phyloP scores from a whole-genome alignment of 2,329 filamentous ascomycete species.

The Paecilomyces niveus region DNA sequence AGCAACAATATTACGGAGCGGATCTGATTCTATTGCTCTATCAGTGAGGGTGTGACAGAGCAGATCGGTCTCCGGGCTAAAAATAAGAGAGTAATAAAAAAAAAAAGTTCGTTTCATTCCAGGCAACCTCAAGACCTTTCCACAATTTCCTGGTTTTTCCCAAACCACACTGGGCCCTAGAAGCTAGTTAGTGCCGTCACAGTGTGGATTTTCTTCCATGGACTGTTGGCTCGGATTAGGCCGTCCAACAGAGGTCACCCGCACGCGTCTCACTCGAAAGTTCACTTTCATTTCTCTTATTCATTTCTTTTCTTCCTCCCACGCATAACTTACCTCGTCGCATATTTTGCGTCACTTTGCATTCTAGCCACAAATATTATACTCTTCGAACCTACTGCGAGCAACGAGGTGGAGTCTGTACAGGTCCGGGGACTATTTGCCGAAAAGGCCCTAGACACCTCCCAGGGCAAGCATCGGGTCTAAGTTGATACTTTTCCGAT shows the following conservation, averaged over 20 bases:
- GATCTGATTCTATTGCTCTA: background rate
- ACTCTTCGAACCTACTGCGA: background rate
- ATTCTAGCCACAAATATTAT: background rate
- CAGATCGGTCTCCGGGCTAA: background rate
- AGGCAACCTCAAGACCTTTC: background rate
- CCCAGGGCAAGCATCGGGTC: background rate
- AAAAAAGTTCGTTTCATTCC: background rate
- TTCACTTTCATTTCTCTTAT: constrained; percentile 6
- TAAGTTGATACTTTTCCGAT: background rate
- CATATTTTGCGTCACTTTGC: background rate
- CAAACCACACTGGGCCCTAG: background rate
- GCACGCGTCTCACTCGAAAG: constrained; percentile 4
- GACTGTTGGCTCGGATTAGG: background rate
- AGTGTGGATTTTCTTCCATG: background rate
- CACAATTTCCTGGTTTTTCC: background rate
- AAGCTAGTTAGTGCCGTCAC: background rate
- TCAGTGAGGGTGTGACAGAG: background rate
- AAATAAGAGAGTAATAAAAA: background rate
- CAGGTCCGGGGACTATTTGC: background rate
- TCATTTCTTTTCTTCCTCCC: constrained; percentile 1
- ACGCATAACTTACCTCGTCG: background rate
- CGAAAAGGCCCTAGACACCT: background rate
- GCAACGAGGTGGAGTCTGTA: background rate
- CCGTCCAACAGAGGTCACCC: background rate
- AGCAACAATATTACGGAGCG: constrained; percentile 4